Conservation (phyloP, 768 basidiomycete genomes). For the Leccinum obscurum region DNA sequence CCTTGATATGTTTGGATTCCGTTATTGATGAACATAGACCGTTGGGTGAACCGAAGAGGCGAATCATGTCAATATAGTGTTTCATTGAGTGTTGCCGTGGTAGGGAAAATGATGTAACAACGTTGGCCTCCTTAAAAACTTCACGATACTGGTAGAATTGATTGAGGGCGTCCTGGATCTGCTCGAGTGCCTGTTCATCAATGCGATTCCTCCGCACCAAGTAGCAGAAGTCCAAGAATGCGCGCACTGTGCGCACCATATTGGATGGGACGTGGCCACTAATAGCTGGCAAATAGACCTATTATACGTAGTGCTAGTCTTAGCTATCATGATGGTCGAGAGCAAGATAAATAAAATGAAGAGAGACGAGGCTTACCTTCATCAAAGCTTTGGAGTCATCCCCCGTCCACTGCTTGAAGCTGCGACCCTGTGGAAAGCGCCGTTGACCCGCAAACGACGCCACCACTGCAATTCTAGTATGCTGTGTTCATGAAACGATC, state of each 20-base stretch:
- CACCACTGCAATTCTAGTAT: background rate
- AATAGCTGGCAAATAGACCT: background rate
- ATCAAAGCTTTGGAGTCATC: background rate
- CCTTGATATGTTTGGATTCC: too few relatives aligned
- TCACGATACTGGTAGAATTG: background rate
- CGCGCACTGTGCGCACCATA: background rate
- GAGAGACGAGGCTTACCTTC: background rate
- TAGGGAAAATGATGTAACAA: background rate
- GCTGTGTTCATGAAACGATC: too few relatives aligned
- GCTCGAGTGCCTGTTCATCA: background rate
- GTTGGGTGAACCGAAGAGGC: background rate
- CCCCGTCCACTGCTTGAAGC: background rate
- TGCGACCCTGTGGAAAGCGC: background rate
- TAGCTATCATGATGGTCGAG: too few relatives aligned
- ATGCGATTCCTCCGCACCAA: background rate
- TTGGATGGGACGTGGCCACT: background rate
- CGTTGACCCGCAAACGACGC: background rate
- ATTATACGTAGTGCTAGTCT: too few relatives aligned
- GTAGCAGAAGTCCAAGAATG: background rate
- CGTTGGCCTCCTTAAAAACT: background rate
- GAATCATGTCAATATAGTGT: background rate
- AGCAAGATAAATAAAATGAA: too few relatives aligned
- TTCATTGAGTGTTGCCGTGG: background rate
- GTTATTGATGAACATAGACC: too few relatives aligned
- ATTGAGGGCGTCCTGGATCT: background rate